Percentiles rank a stretch among this genome's conserved stretches.
These are phyloP conservation scores for Colletotrichum shisoi DNA, from an alignment of 2,329 filamentous ascomycete species.

Conservation along the genomic window DNA sequence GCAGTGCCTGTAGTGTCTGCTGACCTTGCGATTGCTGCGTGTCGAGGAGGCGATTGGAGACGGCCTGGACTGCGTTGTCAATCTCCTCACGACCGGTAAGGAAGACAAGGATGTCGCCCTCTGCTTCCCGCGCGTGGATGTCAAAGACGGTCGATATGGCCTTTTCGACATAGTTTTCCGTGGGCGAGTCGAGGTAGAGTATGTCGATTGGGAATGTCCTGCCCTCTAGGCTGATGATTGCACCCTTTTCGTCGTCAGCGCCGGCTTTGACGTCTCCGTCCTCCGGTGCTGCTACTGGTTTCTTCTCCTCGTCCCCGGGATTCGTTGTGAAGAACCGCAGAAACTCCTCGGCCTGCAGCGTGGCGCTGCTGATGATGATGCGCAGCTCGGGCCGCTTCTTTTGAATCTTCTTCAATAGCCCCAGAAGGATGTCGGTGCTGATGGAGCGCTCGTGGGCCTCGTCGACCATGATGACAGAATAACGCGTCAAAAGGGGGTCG, in stretches of 20 bases:
- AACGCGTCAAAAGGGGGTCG: conserved; percentile 87
- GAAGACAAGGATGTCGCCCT: conserved; percentile 90
- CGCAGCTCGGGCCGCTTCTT: conserved; percentile 81
- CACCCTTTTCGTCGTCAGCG: conserved; percentile 45
- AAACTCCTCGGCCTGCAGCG: conserved; percentile 87
- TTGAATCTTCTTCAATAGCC: conserved; percentile 88
- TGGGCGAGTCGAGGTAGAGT: conserved; percentile 78
- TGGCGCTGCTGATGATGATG: conserved; percentile 92
- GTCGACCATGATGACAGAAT: conserved; percentile 97
- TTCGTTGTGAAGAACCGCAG: conserved; percentile 72
- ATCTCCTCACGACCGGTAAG: conserved; percentile 94
- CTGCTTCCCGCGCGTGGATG: conserved; percentile 80
- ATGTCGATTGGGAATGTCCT: conserved; percentile 88
- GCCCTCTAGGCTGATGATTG: conserved; percentile 84
- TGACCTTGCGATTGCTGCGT: conserved; percentile 55
- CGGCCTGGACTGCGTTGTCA: conserved; percentile 78
- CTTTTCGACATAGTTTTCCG: conserved; percentile 86
- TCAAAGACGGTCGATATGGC: conserved; percentile 85
- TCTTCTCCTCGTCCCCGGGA: conserved; percentile 44
- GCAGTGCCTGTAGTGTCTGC: conserved; percentile 72
- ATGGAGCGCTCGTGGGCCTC: conserved; percentile 95
- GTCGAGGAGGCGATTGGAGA: conserved; percentile 51
- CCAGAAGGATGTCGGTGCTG: conserved; percentile 89
- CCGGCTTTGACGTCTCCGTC: conserved; percentile 38
- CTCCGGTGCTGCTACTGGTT: neutral